Evolutionary conservation across 2,329 filamentous ascomycete species (phyloP).

Genomic region (Metarhizium rileyi): DNA sequence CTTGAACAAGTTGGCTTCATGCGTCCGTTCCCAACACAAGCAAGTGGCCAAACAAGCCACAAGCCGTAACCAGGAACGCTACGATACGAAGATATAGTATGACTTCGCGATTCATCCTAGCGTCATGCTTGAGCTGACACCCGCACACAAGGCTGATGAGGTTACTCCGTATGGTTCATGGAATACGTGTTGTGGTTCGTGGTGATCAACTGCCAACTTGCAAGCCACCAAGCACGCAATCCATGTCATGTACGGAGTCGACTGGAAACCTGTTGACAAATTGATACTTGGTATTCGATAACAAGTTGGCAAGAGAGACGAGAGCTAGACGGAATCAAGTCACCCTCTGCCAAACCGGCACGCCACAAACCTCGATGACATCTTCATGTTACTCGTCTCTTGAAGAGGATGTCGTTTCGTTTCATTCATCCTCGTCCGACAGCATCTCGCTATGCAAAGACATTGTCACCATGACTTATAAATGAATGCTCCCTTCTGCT

Average conservation of each 20-base stretch:
- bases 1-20: too few relatives aligned
- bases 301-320: too few relatives aligned
- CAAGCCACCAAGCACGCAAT: not conserved
- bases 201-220: not conserved
- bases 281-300: too few relatives aligned
- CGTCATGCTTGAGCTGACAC: too few relatives aligned
- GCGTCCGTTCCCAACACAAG: too few relatives aligned
- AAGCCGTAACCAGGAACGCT: not conserved
- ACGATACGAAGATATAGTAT: not conserved
- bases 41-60: too few relatives aligned
- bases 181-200: not conserved
- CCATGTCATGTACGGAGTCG: too few relatives aligned
- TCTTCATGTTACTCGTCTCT: not conserved
- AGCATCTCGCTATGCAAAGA: not conserved
- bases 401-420: not conserved
- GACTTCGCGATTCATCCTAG: not conserved
- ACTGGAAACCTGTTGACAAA: too few relatives aligned
- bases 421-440: not conserved
- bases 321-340: too few relatives aligned
- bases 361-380: too few relatives aligned
- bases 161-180: not conserved
- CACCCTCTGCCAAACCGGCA: too few relatives aligned
- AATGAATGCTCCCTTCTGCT: too few relatives aligned
- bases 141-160: not conserved
- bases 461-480: not conserved